phyloP scores from a whole-genome alignment of 2,329 filamentous ascomycete species.

The Cercospora brassicicola region DNA sequence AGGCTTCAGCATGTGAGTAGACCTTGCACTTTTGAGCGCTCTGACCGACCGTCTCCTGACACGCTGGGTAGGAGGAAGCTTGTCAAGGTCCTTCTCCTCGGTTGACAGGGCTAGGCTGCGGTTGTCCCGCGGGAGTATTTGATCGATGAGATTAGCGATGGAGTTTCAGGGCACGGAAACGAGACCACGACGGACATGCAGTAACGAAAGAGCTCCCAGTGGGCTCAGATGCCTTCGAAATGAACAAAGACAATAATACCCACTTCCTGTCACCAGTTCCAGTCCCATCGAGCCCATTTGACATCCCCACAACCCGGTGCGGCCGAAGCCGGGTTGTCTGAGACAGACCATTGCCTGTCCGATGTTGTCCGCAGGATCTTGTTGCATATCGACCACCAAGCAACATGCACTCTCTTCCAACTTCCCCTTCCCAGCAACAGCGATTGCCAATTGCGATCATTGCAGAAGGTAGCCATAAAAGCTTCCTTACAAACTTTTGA shows the following conservation, averaged over 20 bases:
- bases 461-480: background rate
- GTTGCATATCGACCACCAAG: background rate
- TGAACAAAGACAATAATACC: background rate
- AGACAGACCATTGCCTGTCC: background rate
- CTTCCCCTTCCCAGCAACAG: background rate
- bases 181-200: background rate
- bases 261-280: background rate
- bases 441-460: background rate
- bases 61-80: background rate
- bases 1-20: no score
- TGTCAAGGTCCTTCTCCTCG: background rate
- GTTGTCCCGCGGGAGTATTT: no score
- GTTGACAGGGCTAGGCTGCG: no score
- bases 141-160: slow-evolving; percentile 10
- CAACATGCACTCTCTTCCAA: background rate
- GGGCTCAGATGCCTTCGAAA: background rate
- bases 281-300: background rate
- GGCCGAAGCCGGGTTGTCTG: background rate
- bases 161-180: background rate
- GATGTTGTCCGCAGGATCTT: background rate
- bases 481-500: background rate
- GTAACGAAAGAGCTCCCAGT: background rate
- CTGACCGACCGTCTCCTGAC: no score
- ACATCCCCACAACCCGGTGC: background rate
- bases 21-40: no score